These are phyloP conservation scores for Wickerhamomyces alni DNA, from an alignment of 805 yeast genomes.

Conservation along the genomic window DNA sequence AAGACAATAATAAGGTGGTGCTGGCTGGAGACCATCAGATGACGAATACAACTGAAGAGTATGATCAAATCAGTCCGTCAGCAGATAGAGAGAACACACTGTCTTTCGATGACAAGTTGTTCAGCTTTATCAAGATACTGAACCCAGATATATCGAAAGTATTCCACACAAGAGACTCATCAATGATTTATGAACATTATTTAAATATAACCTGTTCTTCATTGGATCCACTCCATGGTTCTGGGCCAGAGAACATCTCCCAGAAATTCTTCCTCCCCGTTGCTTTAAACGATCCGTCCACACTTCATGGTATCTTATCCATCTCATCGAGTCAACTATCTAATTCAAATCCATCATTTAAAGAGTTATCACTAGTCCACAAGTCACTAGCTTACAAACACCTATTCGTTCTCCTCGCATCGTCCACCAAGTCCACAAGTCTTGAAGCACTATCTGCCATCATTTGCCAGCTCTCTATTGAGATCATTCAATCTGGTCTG, in stretches of 20 bases:
- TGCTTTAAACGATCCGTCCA: conserved; percentile 10
- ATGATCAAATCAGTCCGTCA: neutral
- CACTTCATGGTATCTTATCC: conserved; percentile 9
- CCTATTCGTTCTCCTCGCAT: conserved; percentile 4
- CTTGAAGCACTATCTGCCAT: conserved; percentile 8
- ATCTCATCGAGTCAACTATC: conserved; percentile 11
- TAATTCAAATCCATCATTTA: conserved; percentile 5
- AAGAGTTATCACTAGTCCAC: conserved; percentile 5
- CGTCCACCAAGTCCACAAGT: conserved; percentile 2
- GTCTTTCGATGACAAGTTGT: neutral
- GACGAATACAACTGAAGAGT: conserved; percentile 2
- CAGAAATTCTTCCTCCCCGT: conserved; percentile 10
- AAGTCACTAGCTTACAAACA: conserved; percentile 10
- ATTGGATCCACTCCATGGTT: conserved; percentile 9
- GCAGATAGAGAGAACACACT: no score
- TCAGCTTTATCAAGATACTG: neutral
- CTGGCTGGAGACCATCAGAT: conserved; percentile 3
- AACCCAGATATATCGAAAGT: conserved; percentile 1
- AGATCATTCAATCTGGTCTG: conserved; percentile 7
- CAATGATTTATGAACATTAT: conserved; percentile 6
- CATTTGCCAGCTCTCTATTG: conserved; percentile 10
- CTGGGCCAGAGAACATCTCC: conserved; percentile 12
- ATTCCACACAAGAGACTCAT: conserved; percentile 4
- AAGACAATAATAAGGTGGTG: neutral
- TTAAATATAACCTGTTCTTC: conserved; percentile 7